phyloP scores from a whole-genome alignment of 441 rosid genomes.

The Adansonia grandidieri region DNA sequence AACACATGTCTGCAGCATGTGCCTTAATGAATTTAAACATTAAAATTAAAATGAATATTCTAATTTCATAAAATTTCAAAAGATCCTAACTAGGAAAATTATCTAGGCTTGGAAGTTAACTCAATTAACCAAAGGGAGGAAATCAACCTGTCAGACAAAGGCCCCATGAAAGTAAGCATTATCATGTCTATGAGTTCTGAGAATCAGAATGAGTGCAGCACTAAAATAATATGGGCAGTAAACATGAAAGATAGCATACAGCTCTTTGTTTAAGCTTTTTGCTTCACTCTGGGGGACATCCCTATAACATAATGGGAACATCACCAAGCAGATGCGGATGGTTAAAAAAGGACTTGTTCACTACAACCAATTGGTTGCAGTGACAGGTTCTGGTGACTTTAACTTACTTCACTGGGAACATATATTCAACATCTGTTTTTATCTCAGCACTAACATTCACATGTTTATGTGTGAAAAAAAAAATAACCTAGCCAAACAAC shows the following conservation, averaged over 20 bases:
- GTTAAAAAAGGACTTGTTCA: constrained; percentile 11
- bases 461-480: background rate
- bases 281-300: background rate
- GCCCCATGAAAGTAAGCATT: constrained; percentile 17
- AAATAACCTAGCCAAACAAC: background rate
- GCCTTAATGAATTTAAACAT: constrained; percentile 19
- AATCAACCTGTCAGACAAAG: constrained; percentile 18
- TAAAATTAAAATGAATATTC: constrained; percentile 18
- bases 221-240: constrained; percentile 11
- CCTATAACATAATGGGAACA: constrained; percentile 18
- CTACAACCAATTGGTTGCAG: constrained; percentile 3
- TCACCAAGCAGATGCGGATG: background rate
- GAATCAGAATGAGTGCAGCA: background rate
- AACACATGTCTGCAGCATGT: constrained; percentile 22
- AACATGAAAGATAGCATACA: constrained; percentile 11
- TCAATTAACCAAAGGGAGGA: constrained; percentile 17
- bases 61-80: constrained; percentile 18
- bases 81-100: constrained; percentile 14
- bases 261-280: constrained; percentile 6
- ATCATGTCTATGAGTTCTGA: too few species aligned
- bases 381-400: background rate
- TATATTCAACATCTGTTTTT: background rate
- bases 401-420: background rate
- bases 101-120: constrained; percentile 14
- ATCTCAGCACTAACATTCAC: background rate